Evolutionary conservation across 495 filamentous ascomycete genomes (phyloP), one percentile per base, ranked within the genome.

Genomic region (Xylaria telfairii): DNA sequence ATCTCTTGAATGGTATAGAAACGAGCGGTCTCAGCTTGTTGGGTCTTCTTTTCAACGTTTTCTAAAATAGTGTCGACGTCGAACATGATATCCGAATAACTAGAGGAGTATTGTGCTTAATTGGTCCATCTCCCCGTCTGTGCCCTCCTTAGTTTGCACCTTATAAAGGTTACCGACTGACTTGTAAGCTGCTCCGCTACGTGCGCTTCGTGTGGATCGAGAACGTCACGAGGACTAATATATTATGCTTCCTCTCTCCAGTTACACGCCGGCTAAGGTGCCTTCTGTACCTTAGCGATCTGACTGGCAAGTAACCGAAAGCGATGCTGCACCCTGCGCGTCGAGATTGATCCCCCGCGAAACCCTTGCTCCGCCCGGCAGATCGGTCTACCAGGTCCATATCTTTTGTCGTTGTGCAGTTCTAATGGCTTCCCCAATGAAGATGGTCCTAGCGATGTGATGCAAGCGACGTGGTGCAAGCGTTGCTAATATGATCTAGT

Each of bases 211-310:
- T 34, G 19, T 56, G 65, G 49, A 67, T 15, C 37, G 37, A 59
- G 37, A n/a, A 59, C n/a, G 49, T 66, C 64, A 66, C 64, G 64
- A 66, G 64, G 64, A 30, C 42, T 19, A 54, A 54, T 54, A 54
- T 54, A 66, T 57, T 46, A 59, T 57, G 26, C 34, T 44, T 46
- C 65, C 19, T 67, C 49, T 46, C 39, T 67, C 37, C 32, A 53
- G 47, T 21, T 56, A 34, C 37, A 24, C 37, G 39, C 51, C 39
- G 51, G 49, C 47, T 67, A 67, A 59, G 65, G 8, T 59, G 51
- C 32, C 24, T 44, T n/a, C n/a, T 39, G 34, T 46, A n/a, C 49
- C 42, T 63, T 46, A n/a, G 24, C 60, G 60, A 63, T 63, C n/a
- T 63, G 24, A 65, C 62, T 51, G 7, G 62, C 19, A 44, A 42